A percentile compares a stretch with the other conserved stretches of the same genome.
These are phyloP conservation scores for Trichoderma sp. DNA, from an alignment of 2,329 filamentous ascomycete species.

Conservation along the genomic window DNA sequence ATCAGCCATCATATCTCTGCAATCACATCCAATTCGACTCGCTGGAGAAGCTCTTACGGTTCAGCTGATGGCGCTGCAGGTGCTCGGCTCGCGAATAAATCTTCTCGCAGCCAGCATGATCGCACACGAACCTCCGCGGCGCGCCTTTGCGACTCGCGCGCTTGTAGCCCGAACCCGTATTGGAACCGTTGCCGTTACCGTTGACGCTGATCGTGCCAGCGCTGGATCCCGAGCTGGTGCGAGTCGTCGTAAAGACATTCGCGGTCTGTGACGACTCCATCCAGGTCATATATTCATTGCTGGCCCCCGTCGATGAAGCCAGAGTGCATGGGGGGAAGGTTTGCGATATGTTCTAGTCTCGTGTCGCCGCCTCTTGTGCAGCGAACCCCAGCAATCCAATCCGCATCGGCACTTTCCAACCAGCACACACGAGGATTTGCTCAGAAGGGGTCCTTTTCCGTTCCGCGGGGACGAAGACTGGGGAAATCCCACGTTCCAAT, in stretches of 20 bases:
- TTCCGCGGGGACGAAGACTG: conserved; percentile 19
- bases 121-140: conserved; percentile 58
- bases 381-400: conserved; percentile 13
- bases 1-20: neutral
- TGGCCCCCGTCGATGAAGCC: conserved; percentile 18
- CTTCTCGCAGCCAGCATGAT: conserved; percentile 71
- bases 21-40: neutral
- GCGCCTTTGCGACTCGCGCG: conserved; percentile 53
- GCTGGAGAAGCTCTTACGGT: conserved; percentile 55
- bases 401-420: neutral
- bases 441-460: conserved; percentile 4
- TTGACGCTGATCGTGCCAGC: neutral
- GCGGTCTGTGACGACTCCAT: conserved; percentile 27
- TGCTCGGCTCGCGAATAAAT: conserved; percentile 79
- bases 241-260: conserved; percentile 16
- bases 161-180: conserved; percentile 39
- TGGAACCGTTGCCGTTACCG: neutral
- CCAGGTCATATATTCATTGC: conserved; percentile 21
- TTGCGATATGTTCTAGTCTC: neutral
- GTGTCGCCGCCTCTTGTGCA: conserved; percentile 7
- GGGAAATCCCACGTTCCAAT: conserved; percentile 14
- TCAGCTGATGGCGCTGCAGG: conserved; percentile 77
- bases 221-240: conserved; percentile 8
- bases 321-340: conserved; percentile 11
- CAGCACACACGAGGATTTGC: neutral